A percentile compares a stretch with the other conserved stretches of the same genome.
phyloP scores from a whole-genome alignment of 495 filamentous ascomycete species.

The Tuber melanosporum region DNA sequence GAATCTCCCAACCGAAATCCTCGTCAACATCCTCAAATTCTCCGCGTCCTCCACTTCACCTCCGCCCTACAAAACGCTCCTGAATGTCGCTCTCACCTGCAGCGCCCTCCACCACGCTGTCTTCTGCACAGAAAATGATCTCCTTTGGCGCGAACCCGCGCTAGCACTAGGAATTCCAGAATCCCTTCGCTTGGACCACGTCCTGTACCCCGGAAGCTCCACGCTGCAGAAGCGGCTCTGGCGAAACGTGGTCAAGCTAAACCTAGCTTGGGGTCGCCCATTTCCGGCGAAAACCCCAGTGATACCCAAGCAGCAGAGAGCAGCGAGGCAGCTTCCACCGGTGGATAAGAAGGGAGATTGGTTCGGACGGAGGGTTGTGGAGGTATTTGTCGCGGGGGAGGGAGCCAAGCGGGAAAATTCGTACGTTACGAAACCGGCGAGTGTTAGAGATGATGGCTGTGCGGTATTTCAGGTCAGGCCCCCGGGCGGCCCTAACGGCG shows the following conservation, averaged over 20 bases:
- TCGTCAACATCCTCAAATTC: conserved; percentile 38
- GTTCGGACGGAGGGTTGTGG: conserved; percentile 37
- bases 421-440: conserved; percentile 30
- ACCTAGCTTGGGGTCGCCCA: conserved; percentile 35
- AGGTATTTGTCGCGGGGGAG: conserved; percentile 35
- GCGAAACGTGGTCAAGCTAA: conserved; percentile 39
- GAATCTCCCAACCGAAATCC: conserved; percentile 37
- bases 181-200: conserved; percentile 32
- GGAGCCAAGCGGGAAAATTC: conserved; percentile 22
- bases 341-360: conserved; percentile 28
- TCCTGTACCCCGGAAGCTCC: conserved; percentile 36
- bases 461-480: conserved; percentile 26
- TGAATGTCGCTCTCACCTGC: conserved; percentile 38
- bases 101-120: conserved; percentile 35
- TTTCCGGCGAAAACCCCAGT: conserved; percentile 26
- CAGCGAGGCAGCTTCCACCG: conserved; percentile 25
- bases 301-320: conserved; percentile 29
- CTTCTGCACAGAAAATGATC: conserved; percentile 41
- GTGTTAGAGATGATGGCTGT: conserved; percentile 29
- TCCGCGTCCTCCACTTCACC: conserved; percentile 18
- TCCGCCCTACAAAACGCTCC: conserved; percentile 22
- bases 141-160: conserved; percentile 34
- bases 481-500: conserved; percentile 1
- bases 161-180: conserved; percentile 38
- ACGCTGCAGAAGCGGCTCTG: conserved; percentile 36